Evolutionary conservation across 2,329 filamentous ascomycete genomes (phyloP), one percentile per base, ranked within the genome.

Genomic region (Diplodia corticola): DNA sequence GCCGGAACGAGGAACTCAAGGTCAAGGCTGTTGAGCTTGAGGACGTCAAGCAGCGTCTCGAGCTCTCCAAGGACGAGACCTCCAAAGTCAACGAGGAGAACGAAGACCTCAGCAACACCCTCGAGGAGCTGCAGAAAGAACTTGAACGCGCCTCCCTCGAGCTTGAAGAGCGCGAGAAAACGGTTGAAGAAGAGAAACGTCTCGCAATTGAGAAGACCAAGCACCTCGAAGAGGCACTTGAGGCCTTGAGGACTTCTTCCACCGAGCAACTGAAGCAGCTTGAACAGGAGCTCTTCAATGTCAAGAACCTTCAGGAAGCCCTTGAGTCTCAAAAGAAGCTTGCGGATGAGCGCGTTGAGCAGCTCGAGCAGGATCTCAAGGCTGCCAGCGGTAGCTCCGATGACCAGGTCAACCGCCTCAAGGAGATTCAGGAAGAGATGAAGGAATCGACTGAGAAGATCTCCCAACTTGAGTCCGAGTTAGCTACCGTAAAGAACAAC

Each of bases 11-110:
- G 6, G 64, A 66, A 13, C 57, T 66, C 17, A 54, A 61, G 57
- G 44, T 66, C 64, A 66, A 66, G 48, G 64, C 64, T 17, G 64
- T 66, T 15, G 64, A 66, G 49, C 64, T 66, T 13, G 64, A 66
- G 28, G 64, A 66, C 17, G 64, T 66, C 35, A 61, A 49, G 49
- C 28, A 61, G 12, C 64, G 64, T 20, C 64, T 66, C 17, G 64
- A 66, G 15, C 55, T 55, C 7, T 28, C 64, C 49, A 66, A 66
- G 49, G 64, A 57, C 17, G 55, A 66, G 24, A 37, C 55, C 6
- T 28, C 48, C n/a, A 54, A 66, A 37, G 48, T 46, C 48, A 54
- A 22, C n/a, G 48, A 66, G 20, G 55, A 66, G 64, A 61, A 66
- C n/a, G 49, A 61, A 15, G 55, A 66, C 10, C 64, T 66, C 26